Base-by-base conservation (phyloP, 2,329 filamentous ascomycete species). In the Diplocarpon rosae region DNA sequence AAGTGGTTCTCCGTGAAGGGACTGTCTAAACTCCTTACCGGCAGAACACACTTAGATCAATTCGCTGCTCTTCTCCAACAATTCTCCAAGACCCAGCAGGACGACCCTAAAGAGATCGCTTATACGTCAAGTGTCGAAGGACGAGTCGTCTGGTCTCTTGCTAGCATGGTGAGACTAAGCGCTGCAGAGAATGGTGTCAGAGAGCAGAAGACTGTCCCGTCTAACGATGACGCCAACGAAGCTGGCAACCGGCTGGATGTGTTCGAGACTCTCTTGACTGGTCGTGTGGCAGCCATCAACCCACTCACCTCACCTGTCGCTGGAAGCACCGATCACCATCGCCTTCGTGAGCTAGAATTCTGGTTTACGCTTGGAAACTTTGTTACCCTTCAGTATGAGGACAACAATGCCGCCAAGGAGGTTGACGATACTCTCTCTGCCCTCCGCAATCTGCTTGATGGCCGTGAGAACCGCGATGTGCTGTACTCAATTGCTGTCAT, bases 401-500 rank as follows among this genome's bases (percentile, higher is more conserved):
- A 79, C 31, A 68, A 73, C 38, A 66, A 66, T 28, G 66, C 73
- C 5, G 67, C 65, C 46, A 76, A 72, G 54, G 69, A 73, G 43
- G 75, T 86, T 30, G 81, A 88, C 42, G 73, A 78, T 20, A 74
- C 77, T 1, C 67, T 95, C 27, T 64, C 64, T 4, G 72, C 72
- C 41, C 76, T 87, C 62, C 79, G 86, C 28, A 73, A 73, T 45
- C 70, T 90, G 16, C 71, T 95, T 11, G 83, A 87, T 54, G 83
- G 83, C 38, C 76, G 82, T 17, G 89, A 95, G 65, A 92, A 90
- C 57, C 79, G 89, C 42, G 88, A 95, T 61, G 82, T 95, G 14
- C 76, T 95, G 45, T 95, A 95, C 65, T 92, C 85, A 0, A 82
- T 95, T 52, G 85, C 85, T 8, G 77, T 94, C 44, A 79, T 84